Evolutionary conservation across 2,329 filamentous ascomycete genomes (phyloP).

Genomic region (Metarhizium humberi): DNA sequence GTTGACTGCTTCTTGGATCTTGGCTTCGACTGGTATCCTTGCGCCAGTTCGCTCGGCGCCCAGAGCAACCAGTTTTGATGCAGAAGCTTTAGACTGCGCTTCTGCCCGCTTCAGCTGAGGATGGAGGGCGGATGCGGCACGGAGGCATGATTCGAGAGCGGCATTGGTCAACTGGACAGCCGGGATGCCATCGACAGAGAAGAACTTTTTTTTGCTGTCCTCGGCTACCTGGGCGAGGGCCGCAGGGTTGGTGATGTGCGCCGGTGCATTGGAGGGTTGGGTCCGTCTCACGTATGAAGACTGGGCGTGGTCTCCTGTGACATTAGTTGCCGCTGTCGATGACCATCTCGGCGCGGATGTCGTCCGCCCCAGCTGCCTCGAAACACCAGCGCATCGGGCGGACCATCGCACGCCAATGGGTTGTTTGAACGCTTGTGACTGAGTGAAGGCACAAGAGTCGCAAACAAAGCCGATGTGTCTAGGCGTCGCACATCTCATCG

Average conservation of each 20-base stretch:
- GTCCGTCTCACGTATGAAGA: not conserved
- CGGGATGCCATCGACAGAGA: conserved; percentile 35
- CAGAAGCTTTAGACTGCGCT: conserved; percentile 33
- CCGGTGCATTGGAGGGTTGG: not conserved
- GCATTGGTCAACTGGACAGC: conserved; percentile 31
- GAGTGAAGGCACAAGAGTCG: conserved; percentile 31
- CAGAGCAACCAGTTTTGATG: conserved; percentile 44
- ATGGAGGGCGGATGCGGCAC: conserved; percentile 33
- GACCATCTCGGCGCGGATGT: conserved; percentile 15
- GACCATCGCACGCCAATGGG: conserved; percentile 15
- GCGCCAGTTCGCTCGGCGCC: conserved; percentile 25
- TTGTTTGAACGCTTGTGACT: conserved; percentile 14
- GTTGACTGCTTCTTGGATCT: conserved; percentile 35
- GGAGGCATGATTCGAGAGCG: conserved; percentile 35
- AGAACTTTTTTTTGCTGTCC: conserved; percentile 32
- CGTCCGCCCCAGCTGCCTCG: conserved; percentile 2
- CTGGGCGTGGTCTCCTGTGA: conserved; percentile 3
- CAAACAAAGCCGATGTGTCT: conserved; percentile 29
- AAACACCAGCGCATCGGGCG: conserved; percentile 8
- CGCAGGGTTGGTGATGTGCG: conserved; percentile 25
- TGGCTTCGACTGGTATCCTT: conserved; percentile 19
- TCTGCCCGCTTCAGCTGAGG: conserved; percentile 30
- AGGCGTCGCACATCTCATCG: conserved; percentile 14
- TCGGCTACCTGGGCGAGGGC: conserved; percentile 32
- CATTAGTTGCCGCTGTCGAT: conserved; percentile 13